A percentile compares a stretch with the other conserved stretches of the same genome.
These are phyloP conservation scores for Acanthamoeba pearcei DNA, from an alignment of 208 protist genomes.

Conservation along the genomic window DNA sequence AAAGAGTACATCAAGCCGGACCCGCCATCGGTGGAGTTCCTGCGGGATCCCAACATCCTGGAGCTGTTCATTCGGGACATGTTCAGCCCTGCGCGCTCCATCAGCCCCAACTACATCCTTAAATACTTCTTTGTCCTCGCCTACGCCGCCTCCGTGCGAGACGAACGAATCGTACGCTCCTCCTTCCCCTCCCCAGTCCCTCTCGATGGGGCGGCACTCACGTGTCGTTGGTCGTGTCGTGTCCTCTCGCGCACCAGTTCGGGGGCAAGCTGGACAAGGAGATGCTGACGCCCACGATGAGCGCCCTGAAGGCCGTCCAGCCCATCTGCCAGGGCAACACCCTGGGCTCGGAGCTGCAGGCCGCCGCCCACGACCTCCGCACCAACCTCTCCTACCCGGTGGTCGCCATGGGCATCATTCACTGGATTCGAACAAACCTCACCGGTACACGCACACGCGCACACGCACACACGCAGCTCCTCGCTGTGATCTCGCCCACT, in stretches of 20 bases:
- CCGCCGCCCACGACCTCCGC: slow-evolving; percentile 50
- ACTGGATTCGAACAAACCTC: slow-evolving; percentile 73
- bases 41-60: slow-evolving; percentile 60
- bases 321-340: slow-evolving; percentile 68
- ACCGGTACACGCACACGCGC: not conserved
- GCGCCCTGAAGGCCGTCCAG: slow-evolving; percentile 46
- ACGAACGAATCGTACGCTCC: slow-evolving; percentile 4
- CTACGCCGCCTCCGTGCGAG: slow-evolving; percentile 21
- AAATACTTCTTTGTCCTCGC: slow-evolving; percentile 73
- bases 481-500: no score
- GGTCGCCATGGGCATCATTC: slow-evolving; percentile 54
- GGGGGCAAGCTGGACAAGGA: slow-evolving; percentile 48
- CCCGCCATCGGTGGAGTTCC: slow-evolving; percentile 66
- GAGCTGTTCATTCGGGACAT: slow-evolving; percentile 70
- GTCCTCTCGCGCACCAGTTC: not conserved
- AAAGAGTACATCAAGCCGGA: slow-evolving; percentile 68
- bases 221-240: not conserved
- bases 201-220: not conserved
- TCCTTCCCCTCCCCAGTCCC: not conserved
- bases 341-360: slow-evolving; percentile 69
- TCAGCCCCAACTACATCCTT: not conserved
- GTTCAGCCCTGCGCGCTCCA: slow-evolving; percentile 18
- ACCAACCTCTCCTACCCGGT: slow-evolving; percentile 52
- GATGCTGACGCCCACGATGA: slow-evolving; percentile 27
- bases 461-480: no score